A percentile compares a stretch with the other conserved stretches of the same genome.
phyloP scores from a whole-genome alignment of 441 rosid genomes.

The Pelargonium fulgidum region DNA sequence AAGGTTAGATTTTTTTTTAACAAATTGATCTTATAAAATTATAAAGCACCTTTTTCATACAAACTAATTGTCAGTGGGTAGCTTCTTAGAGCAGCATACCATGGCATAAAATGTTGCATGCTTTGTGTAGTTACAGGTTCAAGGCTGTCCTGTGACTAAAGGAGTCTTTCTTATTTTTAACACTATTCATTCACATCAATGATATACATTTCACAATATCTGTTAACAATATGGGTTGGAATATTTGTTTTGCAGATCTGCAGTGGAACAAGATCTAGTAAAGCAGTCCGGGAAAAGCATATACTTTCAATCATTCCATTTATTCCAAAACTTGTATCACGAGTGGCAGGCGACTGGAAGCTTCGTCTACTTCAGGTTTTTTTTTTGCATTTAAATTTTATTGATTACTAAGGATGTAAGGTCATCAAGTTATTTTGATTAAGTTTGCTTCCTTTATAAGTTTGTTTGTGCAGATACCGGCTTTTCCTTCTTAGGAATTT shows the following conservation, averaged over 20 bases:
- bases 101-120: neutral
- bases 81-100: neutral
- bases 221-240: neutral
- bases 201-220: neutral
- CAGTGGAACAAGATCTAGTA: conserved; percentile 35
- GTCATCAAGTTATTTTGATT: conserved; percentile 4
- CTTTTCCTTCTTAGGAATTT: conserved; percentile 10
- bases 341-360: conserved; percentile 44
- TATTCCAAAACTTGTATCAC: conserved; percentile 58
- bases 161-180: neutral
- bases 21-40: neutral
- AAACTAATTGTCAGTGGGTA: neutral
- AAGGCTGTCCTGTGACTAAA: neutral
- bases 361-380: conserved; percentile 67
- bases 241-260: conserved; percentile 33
- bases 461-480: conserved; percentile 2
- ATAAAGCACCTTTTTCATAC: neutral
- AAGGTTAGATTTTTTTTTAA: conserved; percentile 44
- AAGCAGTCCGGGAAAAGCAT: conserved; percentile 42
- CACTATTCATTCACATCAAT: too few relatives aligned
- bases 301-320: conserved; percentile 45
- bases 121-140: neutral
- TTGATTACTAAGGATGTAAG: conserved; percentile 7
- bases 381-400: conserved; percentile 20
- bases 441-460: conserved; percentile 10